Conservation (phyloP, 768 basidiomycete genomes). For the Lactarius sp. region DNA sequence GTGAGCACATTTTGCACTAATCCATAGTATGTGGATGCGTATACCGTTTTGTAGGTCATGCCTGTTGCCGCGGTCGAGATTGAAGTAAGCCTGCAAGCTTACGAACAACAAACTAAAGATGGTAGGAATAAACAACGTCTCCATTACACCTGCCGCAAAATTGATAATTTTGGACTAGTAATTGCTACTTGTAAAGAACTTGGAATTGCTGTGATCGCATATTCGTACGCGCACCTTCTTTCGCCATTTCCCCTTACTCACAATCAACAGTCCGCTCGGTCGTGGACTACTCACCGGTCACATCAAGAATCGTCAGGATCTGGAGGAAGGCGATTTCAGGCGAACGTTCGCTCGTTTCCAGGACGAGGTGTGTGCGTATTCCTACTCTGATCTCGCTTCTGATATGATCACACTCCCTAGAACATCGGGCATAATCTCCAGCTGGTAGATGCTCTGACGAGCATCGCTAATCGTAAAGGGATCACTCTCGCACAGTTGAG, state of each 20-base stretch:
- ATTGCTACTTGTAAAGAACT: slow-evolving; percentile 50
- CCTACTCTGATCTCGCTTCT: slow-evolving; percentile 5
- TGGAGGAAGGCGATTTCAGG: slow-evolving; percentile 35
- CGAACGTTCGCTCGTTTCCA: slow-evolving; percentile 35
- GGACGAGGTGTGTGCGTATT: slow-evolving; percentile 30
- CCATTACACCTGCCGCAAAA: background rate
- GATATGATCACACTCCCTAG: slow-evolving; percentile 24
- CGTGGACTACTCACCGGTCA: slow-evolving; percentile 49
- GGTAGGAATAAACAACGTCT: slow-evolving; percentile 29
- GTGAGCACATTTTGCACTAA: background rate
- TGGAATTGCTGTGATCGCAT: slow-evolving; percentile 51
- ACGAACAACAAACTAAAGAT: slow-evolving; percentile 48
- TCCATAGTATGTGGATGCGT: background rate
- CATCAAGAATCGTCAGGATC: slow-evolving; percentile 36
- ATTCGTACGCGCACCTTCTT: slow-evolving; percentile 37
- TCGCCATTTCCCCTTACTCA: background rate
- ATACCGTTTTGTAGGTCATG: slow-evolving; percentile 38
- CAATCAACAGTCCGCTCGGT: slow-evolving; percentile 44
- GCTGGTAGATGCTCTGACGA: slow-evolving; percentile 39
- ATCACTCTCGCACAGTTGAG: slow-evolving; percentile 38
- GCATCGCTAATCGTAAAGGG: slow-evolving; percentile 39
- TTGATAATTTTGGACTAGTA: slow-evolving; percentile 31
- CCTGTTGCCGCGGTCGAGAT: slow-evolving; percentile 63
- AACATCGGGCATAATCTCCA: slow-evolving; percentile 39
- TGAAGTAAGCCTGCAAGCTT: slow-evolving; percentile 60